Percentiles rank a stretch among this genome's conserved stretches.
Evolutionary conservation across 2,329 filamentous ascomycete species (phyloP).

Genomic region (Colletotrichum sp.): DNA sequence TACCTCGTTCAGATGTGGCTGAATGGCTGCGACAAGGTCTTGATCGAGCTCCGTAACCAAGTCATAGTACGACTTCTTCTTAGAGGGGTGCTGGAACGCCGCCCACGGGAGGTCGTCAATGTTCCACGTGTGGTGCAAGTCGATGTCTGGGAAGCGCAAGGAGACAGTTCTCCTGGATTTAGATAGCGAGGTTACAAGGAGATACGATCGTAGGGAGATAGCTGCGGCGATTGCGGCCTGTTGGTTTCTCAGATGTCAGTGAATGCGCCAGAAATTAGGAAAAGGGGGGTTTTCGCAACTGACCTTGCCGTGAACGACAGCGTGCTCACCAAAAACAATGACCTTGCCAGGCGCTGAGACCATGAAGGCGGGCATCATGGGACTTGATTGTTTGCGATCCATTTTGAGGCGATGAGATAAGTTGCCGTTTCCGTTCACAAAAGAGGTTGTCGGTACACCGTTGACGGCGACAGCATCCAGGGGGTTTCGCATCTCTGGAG

Average conservation of each 20-base stretch:
- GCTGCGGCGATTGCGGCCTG: constrained; percentile 92
- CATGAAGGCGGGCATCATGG: constrained; percentile 91
- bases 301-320: constrained; percentile 96
- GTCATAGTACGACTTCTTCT: constrained; percentile 96
- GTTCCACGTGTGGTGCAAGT: constrained; percentile 89
- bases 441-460: constrained; percentile 26
- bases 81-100: constrained; percentile 76
- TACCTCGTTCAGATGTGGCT: constrained; percentile 77
- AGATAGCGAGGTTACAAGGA: constrained; percentile 91
- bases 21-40: constrained; percentile 80
- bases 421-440: constrained; percentile 39
- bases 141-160: constrained; percentile 89
- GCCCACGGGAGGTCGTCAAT: constrained; percentile 92
- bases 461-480: constrained; percentile 28
- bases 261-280: not conserved
- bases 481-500: constrained; percentile 35
- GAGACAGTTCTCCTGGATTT: constrained; percentile 90
- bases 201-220: constrained; percentile 93
- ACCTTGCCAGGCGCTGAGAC: constrained; percentile 98
- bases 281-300: constrained; percentile 23
- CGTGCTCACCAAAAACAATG: constrained; percentile 97
- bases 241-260: not conserved
- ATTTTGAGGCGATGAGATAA: constrained; percentile 41
- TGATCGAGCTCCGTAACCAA: constrained; percentile 83
- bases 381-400: constrained; percentile 64